Evolutionary conservation across 495 filamentous ascomycete genomes (phyloP).

Genomic region (Opeltia flavorubescens): DNA sequence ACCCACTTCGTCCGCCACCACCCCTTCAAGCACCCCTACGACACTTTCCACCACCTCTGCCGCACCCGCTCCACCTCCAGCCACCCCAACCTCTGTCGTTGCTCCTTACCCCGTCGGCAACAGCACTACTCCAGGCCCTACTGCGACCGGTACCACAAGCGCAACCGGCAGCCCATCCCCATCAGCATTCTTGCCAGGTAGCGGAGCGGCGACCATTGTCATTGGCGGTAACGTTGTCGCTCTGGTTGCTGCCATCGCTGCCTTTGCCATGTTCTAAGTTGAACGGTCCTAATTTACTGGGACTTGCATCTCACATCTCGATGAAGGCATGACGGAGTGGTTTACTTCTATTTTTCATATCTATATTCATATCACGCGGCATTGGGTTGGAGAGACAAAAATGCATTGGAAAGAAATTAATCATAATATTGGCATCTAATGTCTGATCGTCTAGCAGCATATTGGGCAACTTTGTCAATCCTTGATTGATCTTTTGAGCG

Average conservation of each 20-base stretch:
- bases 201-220: neutral
- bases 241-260: conserved; percentile 3
- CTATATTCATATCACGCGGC: neutral
- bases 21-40: neutral
- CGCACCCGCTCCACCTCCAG: neutral
- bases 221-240: conserved; percentile 3
- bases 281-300: neutral
- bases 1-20: neutral
- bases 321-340: neutral
- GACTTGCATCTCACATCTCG: neutral
- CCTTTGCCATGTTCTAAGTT: conserved; percentile 3
- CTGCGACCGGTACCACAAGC: neutral
- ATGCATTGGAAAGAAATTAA: neutral
- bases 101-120: conserved; percentile 5
- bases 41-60: conserved; percentile 1
- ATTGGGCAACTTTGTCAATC: too few relatives aligned
- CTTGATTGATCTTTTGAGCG: too few relatives aligned
- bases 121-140: neutral
- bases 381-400: neutral
- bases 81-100: neutral
- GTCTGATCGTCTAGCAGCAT: neutral
- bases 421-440: neutral
- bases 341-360: neutral
- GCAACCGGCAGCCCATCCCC: neutral
- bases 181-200: neutral